Base-by-base conservation (phyloP, 2,329 filamentous ascomycete genomes). In the Diaporthe caulivora region DNA sequence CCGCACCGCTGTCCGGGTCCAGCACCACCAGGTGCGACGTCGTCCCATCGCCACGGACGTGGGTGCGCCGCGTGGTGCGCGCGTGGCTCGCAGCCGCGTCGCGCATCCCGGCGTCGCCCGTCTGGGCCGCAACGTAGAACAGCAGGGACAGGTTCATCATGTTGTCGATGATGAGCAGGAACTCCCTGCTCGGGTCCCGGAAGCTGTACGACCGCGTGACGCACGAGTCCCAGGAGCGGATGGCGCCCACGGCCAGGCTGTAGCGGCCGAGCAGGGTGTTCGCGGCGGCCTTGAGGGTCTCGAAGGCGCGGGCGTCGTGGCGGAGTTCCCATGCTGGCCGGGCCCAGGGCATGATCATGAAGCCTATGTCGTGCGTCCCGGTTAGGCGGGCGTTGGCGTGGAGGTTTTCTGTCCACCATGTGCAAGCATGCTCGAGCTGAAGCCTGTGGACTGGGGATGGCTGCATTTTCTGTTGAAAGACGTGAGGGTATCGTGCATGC, bases 211-310 rank as follows among this genome's bases (percentile, higher is more conserved):
- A 70, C 29, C 82, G 82, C 10, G 84, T 87, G 9, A 81, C 76
- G 57, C 84, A 85, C 2, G 79, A 76, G 68, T 87, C 85, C 86
- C 86, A 87, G 8, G 83, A 86, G 49, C 82, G 77, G 11, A 87
- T 81, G 0, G 80, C 81, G 18, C 81, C 78, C 0, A 83, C 80
- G 0, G 74, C 78, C 1, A 74, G 58, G n/a, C 80, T 79, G 73
- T 81, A 87, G 13, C 85, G 79, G 11, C 77, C 77, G 2, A 81
- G 80, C 0, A 87, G 24, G 24, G 58, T 62, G 2, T 8, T 10
- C 5, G 58, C 58, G 24, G 58, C 58, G 77, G 72, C 77, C 2
- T 81, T 71, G 1, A 85, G 78, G 0, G 81, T 83, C 1, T 80
- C 74, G 49, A 81, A 80, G 6, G 84, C 82, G 3, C 78, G 76